Evolutionary conservation across 305 asterid species (phyloP), one percentile per base, ranked within the genome.

Genomic region (Fraxinus velutina): DNA sequence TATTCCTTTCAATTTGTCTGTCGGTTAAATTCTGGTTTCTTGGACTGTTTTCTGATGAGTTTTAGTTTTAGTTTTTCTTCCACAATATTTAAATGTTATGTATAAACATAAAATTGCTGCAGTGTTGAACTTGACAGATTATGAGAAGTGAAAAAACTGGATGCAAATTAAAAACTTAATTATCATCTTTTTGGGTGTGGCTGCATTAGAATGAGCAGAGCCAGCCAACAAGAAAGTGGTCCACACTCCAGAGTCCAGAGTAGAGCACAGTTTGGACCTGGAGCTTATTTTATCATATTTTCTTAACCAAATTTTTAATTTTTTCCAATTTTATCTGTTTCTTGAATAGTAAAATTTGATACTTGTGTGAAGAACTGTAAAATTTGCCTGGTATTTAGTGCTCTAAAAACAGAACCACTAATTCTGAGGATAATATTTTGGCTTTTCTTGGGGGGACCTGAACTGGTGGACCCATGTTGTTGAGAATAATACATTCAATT

Each of bases 341-440:
- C 29, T 3, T 57, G 34, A 71, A 33, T 32, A 6, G 44, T 71
- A n/a, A 71, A 71, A 30, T 32, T 30, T 32, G 21, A 12, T 71
- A 32, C 12, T 74, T 75, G 73, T 68, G 34, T 55, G 60, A 42
- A 60, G 32, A 74, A 83, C 73, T 57, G 42, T 57, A 71, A 78
- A 17, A 68, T 52, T 37, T 79, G 50, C 30, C 62, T 60, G 32
- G 22, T 44, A 64, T 79, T 42, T 44, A 29, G 77, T 79, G 27
- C 79, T 79, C 78, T 44, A 12, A 39, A 47, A 44, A 21, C 36
- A 24, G 84, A 47, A 64, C 81, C 80, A 76, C 81, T 64, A 12
- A 68, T 70, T 70, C 52, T 24, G 81, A 75, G 76, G 86, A 84
- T 52, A 75, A 68, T 34, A 33, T 9, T 68, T 75, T 33, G 74